These are phyloP conservation scores for Corniculantispora saksenae DNA, from an alignment of 2,329 filamentous ascomycete species.

Conservation along the genomic window DNA sequence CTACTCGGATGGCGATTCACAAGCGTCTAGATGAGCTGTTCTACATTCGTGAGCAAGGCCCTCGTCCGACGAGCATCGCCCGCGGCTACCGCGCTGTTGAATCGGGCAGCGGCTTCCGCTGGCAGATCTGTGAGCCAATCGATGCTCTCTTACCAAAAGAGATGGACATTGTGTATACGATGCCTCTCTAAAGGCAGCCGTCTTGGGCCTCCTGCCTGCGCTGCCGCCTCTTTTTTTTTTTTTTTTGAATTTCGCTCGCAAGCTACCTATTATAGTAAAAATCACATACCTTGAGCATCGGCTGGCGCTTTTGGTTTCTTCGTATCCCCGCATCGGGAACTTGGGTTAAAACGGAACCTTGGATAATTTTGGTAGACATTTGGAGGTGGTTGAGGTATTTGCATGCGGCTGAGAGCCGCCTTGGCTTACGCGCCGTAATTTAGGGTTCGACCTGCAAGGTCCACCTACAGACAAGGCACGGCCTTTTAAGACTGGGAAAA, in stretches of 20 bases:
- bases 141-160: conserved; percentile 37
- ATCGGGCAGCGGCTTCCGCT: conserved; percentile 32
- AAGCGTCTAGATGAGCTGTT: conserved; percentile 37
- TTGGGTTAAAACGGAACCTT: background rate
- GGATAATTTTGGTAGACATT: background rate
- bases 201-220: background rate
- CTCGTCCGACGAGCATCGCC: conserved; percentile 27
- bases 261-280: background rate
- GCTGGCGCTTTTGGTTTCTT: background rate
- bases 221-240: background rate
- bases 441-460: background rate
- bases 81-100: conserved; percentile 35
- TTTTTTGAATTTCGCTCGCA: conserved; percentile 5
- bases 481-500: background rate
- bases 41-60: conserved; percentile 35
- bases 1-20: conserved; percentile 51
- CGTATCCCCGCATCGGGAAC: background rate
- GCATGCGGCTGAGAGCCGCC: background rate
- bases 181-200: conserved; percentile 19
- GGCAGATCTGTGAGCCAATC: conserved; percentile 39
- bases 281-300: background rate
- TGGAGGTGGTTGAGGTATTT: background rate
- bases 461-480: background rate
- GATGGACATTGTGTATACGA: conserved; percentile 40
- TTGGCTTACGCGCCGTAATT: background rate